phyloP scores from a whole-genome alignment of 129 eudicot species.

The Flaveria linearis region DNA sequence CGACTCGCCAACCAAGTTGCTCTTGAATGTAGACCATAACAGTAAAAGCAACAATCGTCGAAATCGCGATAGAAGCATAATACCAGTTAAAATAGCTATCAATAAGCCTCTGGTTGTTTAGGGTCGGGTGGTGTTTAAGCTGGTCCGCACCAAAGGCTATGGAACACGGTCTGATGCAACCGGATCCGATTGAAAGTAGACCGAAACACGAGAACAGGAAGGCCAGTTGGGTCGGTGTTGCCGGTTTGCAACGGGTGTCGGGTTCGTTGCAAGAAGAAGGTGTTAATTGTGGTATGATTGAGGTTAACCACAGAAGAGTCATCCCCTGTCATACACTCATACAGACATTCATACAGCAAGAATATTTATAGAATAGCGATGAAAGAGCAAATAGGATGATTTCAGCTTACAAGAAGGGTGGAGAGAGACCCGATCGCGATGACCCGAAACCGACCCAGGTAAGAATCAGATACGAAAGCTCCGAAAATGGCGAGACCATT shows the following conservation, averaged over 20 bases:
- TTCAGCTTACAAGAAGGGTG: constrained; percentile 32
- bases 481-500: constrained; percentile 45
- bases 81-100: constrained; percentile 66
- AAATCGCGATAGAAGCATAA: constrained; percentile 40
- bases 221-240: constrained; percentile 41
- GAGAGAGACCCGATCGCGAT: constrained; percentile 43
- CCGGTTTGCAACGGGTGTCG: constrained; percentile 28
- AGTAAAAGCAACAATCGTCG: constrained; percentile 36
- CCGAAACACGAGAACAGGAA: constrained; percentile 43
- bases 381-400: neutral
- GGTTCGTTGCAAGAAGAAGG: constrained; percentile 50
- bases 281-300: constrained; percentile 55
- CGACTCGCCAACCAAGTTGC: constrained; percentile 50
- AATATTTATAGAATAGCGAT: neutral
- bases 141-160: constrained; percentile 73
- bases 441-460: constrained; percentile 50
- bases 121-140: constrained; percentile 34
- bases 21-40: constrained; percentile 58
- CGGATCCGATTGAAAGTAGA: constrained; percentile 62
- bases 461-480: constrained; percentile 45
- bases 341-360: too few relatives aligned
- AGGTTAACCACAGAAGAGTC: constrained; percentile 60
- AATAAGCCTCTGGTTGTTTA: constrained; percentile 33
- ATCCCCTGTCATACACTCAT: constrained; percentile 48
- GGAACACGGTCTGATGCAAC: constrained; percentile 62